Percentiles rank a stretch among this genome's conserved stretches.
Conservation (phyloP, 2,329 filamentous ascomycete genomes). For the Myriangium duriaei region DNA sequence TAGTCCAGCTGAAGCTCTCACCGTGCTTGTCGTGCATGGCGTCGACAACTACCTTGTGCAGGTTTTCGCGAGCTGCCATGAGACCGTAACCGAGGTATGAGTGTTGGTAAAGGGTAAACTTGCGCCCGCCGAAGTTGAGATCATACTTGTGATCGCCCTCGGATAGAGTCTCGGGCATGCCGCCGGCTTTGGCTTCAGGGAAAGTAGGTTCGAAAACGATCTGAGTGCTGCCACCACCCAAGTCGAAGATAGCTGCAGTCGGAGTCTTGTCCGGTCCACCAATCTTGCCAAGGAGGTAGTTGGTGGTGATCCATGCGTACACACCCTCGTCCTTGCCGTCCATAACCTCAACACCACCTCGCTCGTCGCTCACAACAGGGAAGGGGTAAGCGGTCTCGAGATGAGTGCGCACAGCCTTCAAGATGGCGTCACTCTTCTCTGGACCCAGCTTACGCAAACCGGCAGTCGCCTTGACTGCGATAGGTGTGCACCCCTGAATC, state of each 20-base stretch:
- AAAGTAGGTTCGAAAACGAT: conserved; percentile 98
- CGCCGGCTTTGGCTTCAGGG: conserved; percentile 56
- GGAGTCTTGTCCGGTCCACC: conserved; percentile 79
- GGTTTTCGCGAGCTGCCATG: conserved; percentile 82
- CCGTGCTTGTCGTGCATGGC: conserved; percentile 54
- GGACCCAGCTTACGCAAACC: conserved; percentile 76
- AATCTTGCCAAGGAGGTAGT: conserved; percentile 97
- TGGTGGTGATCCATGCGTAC: conserved; percentile 97
- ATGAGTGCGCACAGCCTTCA: conserved; percentile 70
- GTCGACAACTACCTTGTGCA: conserved; percentile 65
- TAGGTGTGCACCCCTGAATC: conserved; percentile 79
- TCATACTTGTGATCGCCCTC: conserved; percentile 94
- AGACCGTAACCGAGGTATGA: conserved; percentile 94
- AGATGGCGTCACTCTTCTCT: conserved; percentile 69
- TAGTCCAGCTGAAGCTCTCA: conserved; percentile 49
- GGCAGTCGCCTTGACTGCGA: conserved; percentile 97
- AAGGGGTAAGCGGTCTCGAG: conserved; percentile 88
- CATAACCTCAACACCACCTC: conserved; percentile 91
- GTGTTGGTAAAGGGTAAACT: conserved; percentile 93
- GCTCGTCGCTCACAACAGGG: conserved; percentile 74
- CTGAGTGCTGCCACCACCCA: conserved; percentile 93
- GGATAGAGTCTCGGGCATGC: conserved; percentile 72
- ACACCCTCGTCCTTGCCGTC: conserved; percentile 94
- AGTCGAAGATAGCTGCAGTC: conserved; percentile 89
- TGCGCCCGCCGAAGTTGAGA: conserved; percentile 75